These are phyloP conservation scores for Solanum bukasovii DNA, from an alignment of 257 asterid species.

Conservation along the genomic window DNA sequence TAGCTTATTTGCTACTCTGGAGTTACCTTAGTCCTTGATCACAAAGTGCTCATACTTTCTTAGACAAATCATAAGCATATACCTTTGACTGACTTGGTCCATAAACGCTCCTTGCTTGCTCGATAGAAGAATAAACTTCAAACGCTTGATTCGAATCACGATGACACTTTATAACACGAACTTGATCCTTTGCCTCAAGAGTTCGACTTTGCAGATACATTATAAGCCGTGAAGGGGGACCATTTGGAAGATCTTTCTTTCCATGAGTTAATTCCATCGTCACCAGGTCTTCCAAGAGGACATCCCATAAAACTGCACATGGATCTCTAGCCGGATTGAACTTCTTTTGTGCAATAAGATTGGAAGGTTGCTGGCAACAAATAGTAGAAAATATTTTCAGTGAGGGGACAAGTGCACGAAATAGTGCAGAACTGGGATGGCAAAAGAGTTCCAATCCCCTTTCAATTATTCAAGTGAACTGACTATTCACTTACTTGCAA, in stretches of 20 bases:
- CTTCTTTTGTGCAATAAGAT: conserved; percentile 81
- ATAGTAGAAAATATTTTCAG: conserved; percentile 1
- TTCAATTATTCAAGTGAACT: neutral
- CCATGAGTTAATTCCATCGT: conserved; percentile 79
- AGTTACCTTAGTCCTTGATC: neutral
- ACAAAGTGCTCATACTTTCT: neutral
- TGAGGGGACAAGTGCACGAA: neutral
- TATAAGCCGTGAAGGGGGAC: conserved; percentile 76
- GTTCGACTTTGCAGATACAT: conserved; percentile 58
- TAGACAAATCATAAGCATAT: conserved; percentile 5
- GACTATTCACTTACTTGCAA: conserved; percentile 56
- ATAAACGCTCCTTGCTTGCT: conserved; percentile 68
- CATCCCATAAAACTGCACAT: conserved; percentile 90
- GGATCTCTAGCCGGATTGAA: conserved; percentile 93
- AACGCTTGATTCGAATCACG: conserved; percentile 71
- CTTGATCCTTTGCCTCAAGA: conserved; percentile 67
- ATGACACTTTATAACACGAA: conserved; percentile 63
- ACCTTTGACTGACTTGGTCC: conserved; percentile 60
- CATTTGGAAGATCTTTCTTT: conserved; percentile 66
- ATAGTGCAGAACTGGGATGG: neutral
- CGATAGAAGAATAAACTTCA: conserved; percentile 71
- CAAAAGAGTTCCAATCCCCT: neutral
- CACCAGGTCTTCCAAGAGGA: conserved; percentile 73
- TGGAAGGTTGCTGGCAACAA: conserved; percentile 77
- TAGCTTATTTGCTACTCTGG: neutral